These are phyloP conservation scores for Quercus ilex DNA, from an alignment of 306 rosid genomes.

Conservation along the genomic window DNA sequence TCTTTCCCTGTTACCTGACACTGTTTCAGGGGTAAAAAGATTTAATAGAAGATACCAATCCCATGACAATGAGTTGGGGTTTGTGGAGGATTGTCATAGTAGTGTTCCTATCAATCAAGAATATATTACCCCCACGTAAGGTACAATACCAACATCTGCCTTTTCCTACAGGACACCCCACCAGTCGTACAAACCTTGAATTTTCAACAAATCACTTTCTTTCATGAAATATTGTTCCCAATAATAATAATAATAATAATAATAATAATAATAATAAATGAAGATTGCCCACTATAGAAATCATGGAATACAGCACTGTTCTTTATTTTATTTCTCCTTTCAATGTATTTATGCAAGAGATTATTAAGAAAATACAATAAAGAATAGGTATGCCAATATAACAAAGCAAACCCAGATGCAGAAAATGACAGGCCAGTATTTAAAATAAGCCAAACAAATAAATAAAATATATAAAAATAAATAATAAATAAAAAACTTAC, in stretches of 20 bases:
- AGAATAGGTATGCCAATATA: constrained; percentile 6
- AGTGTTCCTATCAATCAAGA: constrained; percentile 5
- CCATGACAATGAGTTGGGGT: not conserved
- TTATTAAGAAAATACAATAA: not conserved
- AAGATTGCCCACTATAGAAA: constrained; percentile 20
- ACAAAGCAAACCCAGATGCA: constrained; percentile 43
- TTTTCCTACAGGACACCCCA: not conserved
- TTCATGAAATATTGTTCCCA: constrained; percentile 11
- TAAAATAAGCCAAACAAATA: not conserved
- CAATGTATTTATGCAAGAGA: not conserved
- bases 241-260: not conserved
- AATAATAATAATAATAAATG: not conserved
- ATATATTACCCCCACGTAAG: not conserved
- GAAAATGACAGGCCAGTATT: constrained; percentile 31
- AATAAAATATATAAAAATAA: not conserved
- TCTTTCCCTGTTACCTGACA: constrained; percentile 38
- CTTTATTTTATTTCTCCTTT: constrained; percentile 5
- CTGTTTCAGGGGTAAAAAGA: constrained; percentile 36
- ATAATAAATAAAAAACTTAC: constrained; percentile 26
- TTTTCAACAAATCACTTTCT: constrained; percentile 36
- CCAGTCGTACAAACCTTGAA: not conserved
- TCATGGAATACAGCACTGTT: not conserved
- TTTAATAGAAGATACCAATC: not conserved
- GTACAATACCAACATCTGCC: not conserved
- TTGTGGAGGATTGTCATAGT: constrained; percentile 6